Evolutionary conservation across 345 rosid species (phyloP).

Genomic region (Cardamine occulta): DNA sequence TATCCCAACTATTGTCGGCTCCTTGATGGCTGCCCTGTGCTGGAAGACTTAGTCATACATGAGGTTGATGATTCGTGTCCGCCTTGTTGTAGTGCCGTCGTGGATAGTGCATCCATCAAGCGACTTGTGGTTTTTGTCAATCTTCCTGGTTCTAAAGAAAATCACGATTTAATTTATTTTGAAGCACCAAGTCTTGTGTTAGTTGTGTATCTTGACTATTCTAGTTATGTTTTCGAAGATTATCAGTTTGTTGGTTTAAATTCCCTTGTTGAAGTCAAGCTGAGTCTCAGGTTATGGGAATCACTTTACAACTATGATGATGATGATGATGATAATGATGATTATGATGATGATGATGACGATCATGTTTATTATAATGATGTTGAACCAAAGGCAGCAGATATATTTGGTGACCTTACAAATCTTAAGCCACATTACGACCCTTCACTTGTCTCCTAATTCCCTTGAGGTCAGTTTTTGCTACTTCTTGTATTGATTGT

Average conservation of each 20-base stretch:
- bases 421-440: neutral
- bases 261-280: neutral
- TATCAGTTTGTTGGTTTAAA: neutral
- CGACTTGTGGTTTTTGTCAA: neutral
- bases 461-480: constrained; percentile 5
- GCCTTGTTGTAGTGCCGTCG: too few species aligned
- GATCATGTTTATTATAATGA: neutral
- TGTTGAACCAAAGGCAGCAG: neutral
- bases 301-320: neutral
- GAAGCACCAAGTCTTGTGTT: neutral
- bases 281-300: neutral
- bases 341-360: neutral
- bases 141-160: neutral
- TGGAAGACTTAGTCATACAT: neutral
- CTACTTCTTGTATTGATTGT: neutral
- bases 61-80: too few species aligned
- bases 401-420: neutral
- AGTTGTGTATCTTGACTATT: neutral
- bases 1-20: too few species aligned
- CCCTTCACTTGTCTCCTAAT: neutral
- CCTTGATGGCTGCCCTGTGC: neutral
- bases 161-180: neutral
- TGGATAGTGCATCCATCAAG: neutral
- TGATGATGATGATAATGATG: neutral
- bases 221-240: neutral